phyloP scores from a whole-genome alignment of 441 rosid genomes.

The Macaranga tanarius region DNA sequence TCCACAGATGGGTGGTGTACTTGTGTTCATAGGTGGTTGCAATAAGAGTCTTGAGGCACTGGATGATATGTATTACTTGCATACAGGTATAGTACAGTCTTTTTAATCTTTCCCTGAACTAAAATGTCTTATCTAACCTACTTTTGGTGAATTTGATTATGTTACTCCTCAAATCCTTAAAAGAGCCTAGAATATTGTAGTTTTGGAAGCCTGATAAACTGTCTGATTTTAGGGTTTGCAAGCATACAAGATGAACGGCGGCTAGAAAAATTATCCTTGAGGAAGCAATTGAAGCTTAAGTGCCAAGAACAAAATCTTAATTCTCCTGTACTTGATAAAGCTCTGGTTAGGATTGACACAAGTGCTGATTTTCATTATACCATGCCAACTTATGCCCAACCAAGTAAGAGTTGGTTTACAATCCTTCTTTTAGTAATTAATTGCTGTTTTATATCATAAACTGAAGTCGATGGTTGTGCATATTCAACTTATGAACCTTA shows the following conservation, averaged over 20 bases:
- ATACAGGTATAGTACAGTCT: conserved; percentile 60
- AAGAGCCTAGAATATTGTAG: conserved; percentile 9
- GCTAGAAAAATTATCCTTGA: conserved; percentile 71
- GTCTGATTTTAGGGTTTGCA: conserved; percentile 53
- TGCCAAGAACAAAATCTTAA: conserved; percentile 77
- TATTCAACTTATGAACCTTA: neutral
- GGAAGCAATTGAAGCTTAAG: conserved; percentile 88
- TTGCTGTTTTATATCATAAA: neutral
- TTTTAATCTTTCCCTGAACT: conserved; percentile 23
- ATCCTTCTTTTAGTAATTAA: neutral
- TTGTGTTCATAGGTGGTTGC: conserved; percentile 90
- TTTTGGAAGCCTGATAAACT: conserved; percentile 17
- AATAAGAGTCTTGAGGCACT: conserved; percentile 88
- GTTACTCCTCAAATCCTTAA: neutral
- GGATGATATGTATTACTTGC: conserved; percentile 83
- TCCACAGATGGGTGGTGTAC: conserved; percentile 72
- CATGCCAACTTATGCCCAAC: conserved; percentile 43
- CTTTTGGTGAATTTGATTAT: neutral
- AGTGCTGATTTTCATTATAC: conserved; percentile 47
- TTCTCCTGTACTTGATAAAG: conserved; percentile 47
- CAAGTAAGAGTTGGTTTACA: conserved; percentile 39
- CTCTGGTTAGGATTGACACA: conserved; percentile 49
- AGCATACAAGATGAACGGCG: conserved; percentile 49
- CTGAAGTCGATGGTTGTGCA: conserved; percentile 4
- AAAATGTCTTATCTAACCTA: conserved; percentile 12